Evolutionary conservation across 495 filamentous ascomycete genomes (phyloP).

Genomic region (Neurospora discreta): DNA sequence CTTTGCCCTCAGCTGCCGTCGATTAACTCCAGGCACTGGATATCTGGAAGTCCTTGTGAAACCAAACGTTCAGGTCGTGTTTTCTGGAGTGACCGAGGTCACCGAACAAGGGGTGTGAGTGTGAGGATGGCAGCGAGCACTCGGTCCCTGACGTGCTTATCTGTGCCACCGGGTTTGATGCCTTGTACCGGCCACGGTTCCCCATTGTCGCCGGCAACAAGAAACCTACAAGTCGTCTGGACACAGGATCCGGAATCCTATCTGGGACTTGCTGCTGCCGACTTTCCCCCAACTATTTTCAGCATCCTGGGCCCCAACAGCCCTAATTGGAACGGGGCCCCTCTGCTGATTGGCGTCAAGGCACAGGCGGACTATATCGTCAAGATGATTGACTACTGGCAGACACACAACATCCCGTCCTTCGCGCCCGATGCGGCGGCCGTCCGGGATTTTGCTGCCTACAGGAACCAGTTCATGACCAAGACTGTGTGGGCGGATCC

Average conservation of each 20-base stretch:
- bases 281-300: conserved; percentile 48
- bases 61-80: conserved; percentile 30
- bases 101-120: conserved; percentile 38
- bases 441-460: conserved; percentile 31
- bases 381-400: conserved; percentile 34
- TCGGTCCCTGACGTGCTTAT: conserved; percentile 35
- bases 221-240: conserved; percentile 34
- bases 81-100: conserved; percentile 30
- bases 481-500: conserved; percentile 34
- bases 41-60: conserved; percentile 49
- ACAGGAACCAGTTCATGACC: conserved; percentile 32
- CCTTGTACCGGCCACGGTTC: conserved; percentile 41
- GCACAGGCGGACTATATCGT: conserved; percentile 23
- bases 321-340: conserved; percentile 18
- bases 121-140: not conserved
- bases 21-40: conserved; percentile 48
- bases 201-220: conserved; percentile 38
- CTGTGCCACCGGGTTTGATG: conserved; percentile 50
- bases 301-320: conserved; percentile 26
- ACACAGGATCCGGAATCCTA: conserved; percentile 41
- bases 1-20: conserved; percentile 49
- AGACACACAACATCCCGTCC: conserved; percentile 36
- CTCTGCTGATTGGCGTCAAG: conserved; percentile 14
- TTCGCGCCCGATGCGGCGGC: conserved; percentile 29
- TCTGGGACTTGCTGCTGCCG: conserved; percentile 40